Percentiles rank a stretch among this genome's conserved stretches.
These are phyloP conservation scores for Forsythia suspensa DNA, from an alignment of 257 asterid species.

Conservation along the genomic window DNA sequence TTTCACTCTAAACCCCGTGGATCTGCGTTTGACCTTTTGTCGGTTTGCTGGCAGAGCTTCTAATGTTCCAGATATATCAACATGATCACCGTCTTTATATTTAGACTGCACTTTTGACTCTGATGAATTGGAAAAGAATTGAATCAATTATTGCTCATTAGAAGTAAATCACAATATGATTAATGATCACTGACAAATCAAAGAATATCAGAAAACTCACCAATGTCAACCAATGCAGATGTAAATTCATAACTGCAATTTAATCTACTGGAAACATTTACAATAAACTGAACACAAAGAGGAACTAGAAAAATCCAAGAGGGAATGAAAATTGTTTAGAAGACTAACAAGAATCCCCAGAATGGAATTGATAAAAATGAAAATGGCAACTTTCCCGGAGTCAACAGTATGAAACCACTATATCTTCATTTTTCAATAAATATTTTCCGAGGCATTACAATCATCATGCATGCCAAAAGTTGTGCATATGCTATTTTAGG, in stretches of 20 bases:
- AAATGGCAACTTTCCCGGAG: too few species aligned
- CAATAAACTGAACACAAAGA: too few species aligned
- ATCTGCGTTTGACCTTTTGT: slow-evolving; percentile 49
- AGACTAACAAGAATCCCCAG: background rate
- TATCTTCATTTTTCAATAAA: too few species aligned
- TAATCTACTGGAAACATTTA: slow-evolving; percentile 7
- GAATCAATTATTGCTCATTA: background rate
- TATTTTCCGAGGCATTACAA: background rate
- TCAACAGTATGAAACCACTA: too few species aligned
- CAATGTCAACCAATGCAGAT: too few species aligned
- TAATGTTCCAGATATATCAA: slow-evolving; percentile 54
- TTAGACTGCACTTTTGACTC: slow-evolving; percentile 35
- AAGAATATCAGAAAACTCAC: too few species aligned
- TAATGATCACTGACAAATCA: too few species aligned
- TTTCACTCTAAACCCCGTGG: slow-evolving; percentile 51
- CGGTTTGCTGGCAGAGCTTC: slow-evolving; percentile 44
- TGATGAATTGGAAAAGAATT: slow-evolving; percentile 12
- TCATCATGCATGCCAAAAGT: background rate
- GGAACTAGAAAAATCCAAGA: slow-evolving; percentile 1
- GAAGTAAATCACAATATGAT: too few species aligned
- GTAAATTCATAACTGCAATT: background rate
- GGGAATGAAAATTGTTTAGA: slow-evolving; percentile 8
- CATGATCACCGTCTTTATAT: slow-evolving; percentile 52
- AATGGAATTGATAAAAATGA: background rate
- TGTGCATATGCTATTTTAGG: too few species aligned